phyloP scores from a whole-genome alignment of 2,329 filamentous ascomycete species.

The Aureobasidium namibiae region DNA sequence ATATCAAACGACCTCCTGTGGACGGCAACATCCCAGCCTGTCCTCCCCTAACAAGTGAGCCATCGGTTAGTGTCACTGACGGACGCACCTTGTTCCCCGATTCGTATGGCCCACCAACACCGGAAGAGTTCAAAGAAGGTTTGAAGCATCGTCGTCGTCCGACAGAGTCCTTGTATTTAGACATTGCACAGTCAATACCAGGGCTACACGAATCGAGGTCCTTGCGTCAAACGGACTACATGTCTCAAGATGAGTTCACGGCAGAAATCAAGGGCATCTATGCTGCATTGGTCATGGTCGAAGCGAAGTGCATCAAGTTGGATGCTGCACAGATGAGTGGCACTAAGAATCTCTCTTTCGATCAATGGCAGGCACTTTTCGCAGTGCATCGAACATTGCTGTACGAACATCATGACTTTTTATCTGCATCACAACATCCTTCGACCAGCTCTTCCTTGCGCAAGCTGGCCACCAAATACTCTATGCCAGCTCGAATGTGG shows the following conservation, averaged over 20 bases:
- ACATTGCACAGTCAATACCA: not conserved
- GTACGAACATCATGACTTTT: constrained; percentile 46
- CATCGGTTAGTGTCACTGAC: not conserved
- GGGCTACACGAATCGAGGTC: not conserved
- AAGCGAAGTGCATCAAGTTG: constrained; percentile 78
- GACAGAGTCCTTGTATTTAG: not conserved
- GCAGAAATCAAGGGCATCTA: constrained; percentile 81
- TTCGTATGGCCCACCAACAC: not conserved
- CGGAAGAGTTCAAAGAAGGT: not conserved
- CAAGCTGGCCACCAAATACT: constrained; percentile 68
- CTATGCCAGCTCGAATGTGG: constrained; percentile 94
- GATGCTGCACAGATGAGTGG: constrained; percentile 53
- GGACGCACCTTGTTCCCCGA: not conserved
- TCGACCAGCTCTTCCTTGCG: constrained; percentile 61
- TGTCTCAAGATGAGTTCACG: constrained; percentile 69
- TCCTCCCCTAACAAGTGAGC: not conserved
- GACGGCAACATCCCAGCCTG: not conserved
- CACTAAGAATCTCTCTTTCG: constrained; percentile 42
- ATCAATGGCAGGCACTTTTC: constrained; percentile 80
- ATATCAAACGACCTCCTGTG: not conserved
- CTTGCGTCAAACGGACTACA: constrained; percentile 43
- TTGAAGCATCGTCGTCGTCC: not conserved
- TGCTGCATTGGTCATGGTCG: constrained; percentile 74
- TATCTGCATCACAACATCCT: constrained; percentile 79
- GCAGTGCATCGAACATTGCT: constrained; percentile 63